Percentiles rank a stretch among this genome's conserved stretches.
These are phyloP conservation scores for Colletotrichum sp. DNA, from an alignment of 2,329 filamentous ascomycete species.

Conservation along the genomic window DNA sequence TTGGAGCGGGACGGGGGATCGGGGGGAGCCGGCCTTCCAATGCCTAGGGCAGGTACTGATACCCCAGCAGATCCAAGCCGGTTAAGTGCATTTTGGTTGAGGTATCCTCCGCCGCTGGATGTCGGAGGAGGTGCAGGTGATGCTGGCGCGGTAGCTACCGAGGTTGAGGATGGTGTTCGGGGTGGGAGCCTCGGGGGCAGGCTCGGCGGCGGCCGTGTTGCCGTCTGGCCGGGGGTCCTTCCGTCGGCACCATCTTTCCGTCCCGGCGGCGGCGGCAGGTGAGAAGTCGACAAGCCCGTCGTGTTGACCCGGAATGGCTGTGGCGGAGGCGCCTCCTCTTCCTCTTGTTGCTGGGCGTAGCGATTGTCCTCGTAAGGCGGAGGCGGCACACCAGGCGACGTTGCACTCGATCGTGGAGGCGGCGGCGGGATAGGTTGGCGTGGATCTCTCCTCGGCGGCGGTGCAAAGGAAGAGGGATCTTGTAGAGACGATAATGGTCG, in stretches of 20 bases:
- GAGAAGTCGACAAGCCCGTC: constrained; percentile 71
- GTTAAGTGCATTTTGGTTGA: constrained; percentile 64
- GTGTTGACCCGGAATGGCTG: constrained; percentile 74
- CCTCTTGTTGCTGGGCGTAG: constrained; percentile 25
- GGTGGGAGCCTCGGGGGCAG: constrained; percentile 73
- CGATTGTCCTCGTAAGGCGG: constrained; percentile 22
- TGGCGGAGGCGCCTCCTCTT: constrained; percentile 52
- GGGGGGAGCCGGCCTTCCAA: constrained; percentile 49
- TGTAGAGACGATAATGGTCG: constrained; percentile 73
- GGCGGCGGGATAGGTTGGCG: constrained; percentile 21
- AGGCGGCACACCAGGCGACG: constrained; percentile 34
- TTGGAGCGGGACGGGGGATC: constrained; percentile 26
- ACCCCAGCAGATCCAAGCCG: constrained; percentile 77
- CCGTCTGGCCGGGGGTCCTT: constrained; percentile 28
- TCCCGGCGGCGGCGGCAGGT: constrained; percentile 74
- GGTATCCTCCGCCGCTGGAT: constrained; percentile 29
- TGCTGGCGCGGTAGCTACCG: constrained; percentile 12
- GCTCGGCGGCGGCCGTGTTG: constrained; percentile 54
- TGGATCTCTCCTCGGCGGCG: constrained; percentile 72
- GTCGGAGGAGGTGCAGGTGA: constrained; percentile 50
- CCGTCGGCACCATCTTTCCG: constrained; percentile 49
- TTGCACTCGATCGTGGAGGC: constrained; percentile 36
- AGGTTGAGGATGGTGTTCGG: constrained; percentile 41
- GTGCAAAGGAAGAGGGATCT: constrained; percentile 80
- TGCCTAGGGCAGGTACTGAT: constrained; percentile 79